Conservation (phyloP, 805 yeast genomes). For the Tetrapisispora iriomotensis region DNA sequence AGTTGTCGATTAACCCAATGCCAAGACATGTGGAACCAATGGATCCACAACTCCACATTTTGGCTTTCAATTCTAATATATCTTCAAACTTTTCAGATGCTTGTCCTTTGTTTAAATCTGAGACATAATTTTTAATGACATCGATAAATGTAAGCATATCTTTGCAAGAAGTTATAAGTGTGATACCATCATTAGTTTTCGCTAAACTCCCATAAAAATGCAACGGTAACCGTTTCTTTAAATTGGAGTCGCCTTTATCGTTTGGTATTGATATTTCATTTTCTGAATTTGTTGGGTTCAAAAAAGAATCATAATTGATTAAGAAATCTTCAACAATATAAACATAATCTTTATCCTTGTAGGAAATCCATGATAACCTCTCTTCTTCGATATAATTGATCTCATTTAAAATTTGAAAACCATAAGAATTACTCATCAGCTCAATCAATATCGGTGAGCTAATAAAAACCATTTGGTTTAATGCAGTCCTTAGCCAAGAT, state of each 20-base stretch:
- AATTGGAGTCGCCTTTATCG: neutral
- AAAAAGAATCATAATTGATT: conserved; percentile 8
- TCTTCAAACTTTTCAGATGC: conserved; percentile 23
- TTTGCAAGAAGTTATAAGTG: conserved; percentile 44
- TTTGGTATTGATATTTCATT: neutral
- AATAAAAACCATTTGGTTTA: conserved; percentile 38
- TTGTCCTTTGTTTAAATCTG: conserved; percentile 8
- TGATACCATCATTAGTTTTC: conserved; percentile 71
- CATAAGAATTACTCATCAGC: conserved; percentile 55
- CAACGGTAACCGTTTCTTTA: conserved; percentile 33
- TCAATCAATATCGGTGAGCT: conserved; percentile 51
- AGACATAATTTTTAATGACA: conserved; percentile 27
- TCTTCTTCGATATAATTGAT: conserved; percentile 54
- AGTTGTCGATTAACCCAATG: conserved; percentile 45
- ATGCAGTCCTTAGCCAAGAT: conserved; percentile 19
- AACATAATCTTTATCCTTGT: conserved; percentile 39
- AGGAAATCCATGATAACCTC: conserved; percentile 55
- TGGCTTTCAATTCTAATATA: conserved; percentile 51
- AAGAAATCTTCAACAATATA: conserved; percentile 35
- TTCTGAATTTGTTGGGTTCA: neutral
- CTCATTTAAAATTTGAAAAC: conserved; percentile 55
- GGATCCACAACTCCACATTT: conserved; percentile 81
- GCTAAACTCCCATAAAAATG: conserved; percentile 78
- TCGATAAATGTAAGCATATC: conserved; percentile 34
- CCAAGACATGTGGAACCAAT: conserved; percentile 69